phyloP scores from a whole-genome alignment of 352 stramenopile genomes.

The Globisporangium recalcitrans region DNA sequence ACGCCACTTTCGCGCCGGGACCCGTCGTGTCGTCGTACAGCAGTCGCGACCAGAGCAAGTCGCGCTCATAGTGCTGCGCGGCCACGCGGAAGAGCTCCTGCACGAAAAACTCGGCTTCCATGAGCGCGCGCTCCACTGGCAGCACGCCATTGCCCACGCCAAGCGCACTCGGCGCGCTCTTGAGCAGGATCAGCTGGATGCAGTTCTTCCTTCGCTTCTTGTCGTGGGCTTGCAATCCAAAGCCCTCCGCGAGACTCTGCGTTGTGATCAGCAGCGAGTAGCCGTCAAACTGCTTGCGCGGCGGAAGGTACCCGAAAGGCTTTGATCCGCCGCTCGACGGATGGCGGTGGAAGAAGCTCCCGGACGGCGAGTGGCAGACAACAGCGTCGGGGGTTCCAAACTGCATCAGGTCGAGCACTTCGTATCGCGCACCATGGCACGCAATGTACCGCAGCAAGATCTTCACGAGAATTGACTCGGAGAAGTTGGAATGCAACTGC shows the following conservation, averaged over 20 bases:
- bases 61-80: constrained; percentile 77
- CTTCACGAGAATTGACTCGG: constrained; percentile 65
- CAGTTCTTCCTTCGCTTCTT: constrained; percentile 58
- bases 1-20: constrained; percentile 44
- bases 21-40: constrained; percentile 62
- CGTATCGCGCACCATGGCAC: constrained; percentile 76
- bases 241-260: constrained; percentile 38
- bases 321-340: constrained; percentile 23
- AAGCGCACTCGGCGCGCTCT: constrained; percentile 29
- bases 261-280: constrained; percentile 81
- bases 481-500: constrained; percentile 64
- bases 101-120: constrained; percentile 72
- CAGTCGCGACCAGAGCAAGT: constrained; percentile 81
- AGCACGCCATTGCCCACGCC: constrained; percentile 50
- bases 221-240: constrained; percentile 26
- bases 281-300: constrained; percentile 23
- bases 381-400: constrained; percentile 81
- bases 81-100: constrained; percentile 77
- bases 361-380: constrained; percentile 66
- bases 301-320: constrained; percentile 18
- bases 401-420: constrained; percentile 78
- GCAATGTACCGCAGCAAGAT: constrained; percentile 83
- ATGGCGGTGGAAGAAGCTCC: constrained; percentile 75
- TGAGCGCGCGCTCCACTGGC: constrained; percentile 53
- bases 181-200: constrained; percentile 66